Evolutionary conservation across 176 grass and related monocot species (phyloP), one percentile per base, ranked within the genome.

Genomic region (Luzula sylvatica): DNA sequence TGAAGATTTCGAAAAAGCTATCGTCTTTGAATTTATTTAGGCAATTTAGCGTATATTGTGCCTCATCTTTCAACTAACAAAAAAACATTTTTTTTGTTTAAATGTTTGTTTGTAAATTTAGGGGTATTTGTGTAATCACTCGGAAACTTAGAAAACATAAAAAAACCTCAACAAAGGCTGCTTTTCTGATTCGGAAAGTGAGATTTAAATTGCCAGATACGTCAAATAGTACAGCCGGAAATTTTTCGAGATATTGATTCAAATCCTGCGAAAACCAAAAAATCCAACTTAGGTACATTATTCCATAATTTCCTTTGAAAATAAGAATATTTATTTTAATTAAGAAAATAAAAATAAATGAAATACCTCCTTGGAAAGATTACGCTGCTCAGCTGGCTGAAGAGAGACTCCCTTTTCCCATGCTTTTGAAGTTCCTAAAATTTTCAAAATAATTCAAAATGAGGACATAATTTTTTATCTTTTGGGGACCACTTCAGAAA

Each of bases 1-100:
- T 82, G 65, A 96, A 96, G 40, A 89, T 67, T 65, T 96, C 84
- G 66, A 86, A 84, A 80, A 98, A 82, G 41, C 81, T 84, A 74
- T 73, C 81, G 68, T 79, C 74, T 68, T 52, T 86, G 50, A 67
- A 82, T 71, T 87, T 98, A 35, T 35, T 35, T 25, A 90, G 67
- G 65, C 78, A 82, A 65, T 43, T 65, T 74, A 82, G 77, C 3
- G 68, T 60, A n/a, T 76, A 74, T 60, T 73, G 46, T 66, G 75
- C 81, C 55, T 90, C 92, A 42, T 83, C 85, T 80, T 77, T 81
- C 70, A 90, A 77, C 92, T 98, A 81, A 82, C 8, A 23, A 39
- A 38, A 66, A 28, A 12, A 14, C 40, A 74, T n/a, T n/a, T n/a
- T n/a, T n/a, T n/a, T n/a, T n/a, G n/a, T n/a, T n/a, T n/a, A n/a